Evolutionary conservation across 768 basidiomycete species (phyloP).

Genomic region (Cyathus striatus): DNA sequence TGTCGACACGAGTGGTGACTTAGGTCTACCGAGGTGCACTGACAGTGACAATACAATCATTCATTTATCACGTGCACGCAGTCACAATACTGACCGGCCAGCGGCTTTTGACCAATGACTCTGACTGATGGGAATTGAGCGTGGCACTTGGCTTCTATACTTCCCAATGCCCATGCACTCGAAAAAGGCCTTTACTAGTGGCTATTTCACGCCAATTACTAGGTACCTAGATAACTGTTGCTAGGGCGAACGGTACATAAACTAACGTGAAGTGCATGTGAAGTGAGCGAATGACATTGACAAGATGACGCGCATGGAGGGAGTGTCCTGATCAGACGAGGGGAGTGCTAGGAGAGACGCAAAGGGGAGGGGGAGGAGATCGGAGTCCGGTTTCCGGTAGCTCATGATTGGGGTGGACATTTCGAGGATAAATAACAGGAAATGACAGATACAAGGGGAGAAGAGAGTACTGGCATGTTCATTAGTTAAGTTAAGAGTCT

Average conservation of each 20-base stretch:
- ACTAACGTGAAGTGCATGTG: not conserved
- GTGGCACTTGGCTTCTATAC: too few relatives aligned
- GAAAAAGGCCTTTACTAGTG: too few relatives aligned
- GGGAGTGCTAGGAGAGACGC: conserved; percentile 25
- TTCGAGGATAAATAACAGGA: conserved; percentile 4
- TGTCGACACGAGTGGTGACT: too few relatives aligned
- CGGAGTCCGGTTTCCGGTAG: conserved; percentile 68
- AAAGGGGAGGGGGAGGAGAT: conserved; percentile 61
- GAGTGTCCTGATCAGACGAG: not conserved
- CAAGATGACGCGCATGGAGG: conserved; percentile 1
- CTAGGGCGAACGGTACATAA: not conserved
- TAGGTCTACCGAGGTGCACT: too few relatives aligned
- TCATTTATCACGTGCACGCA: too few relatives aligned
- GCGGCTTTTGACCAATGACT: too few relatives aligned
- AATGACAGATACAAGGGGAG: not conserved
- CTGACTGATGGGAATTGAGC: too few relatives aligned
- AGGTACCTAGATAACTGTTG: conserved; percentile 24
- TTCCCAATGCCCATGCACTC: too few relatives aligned
- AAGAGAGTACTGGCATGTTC: not conserved
- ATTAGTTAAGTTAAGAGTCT: not conserved
- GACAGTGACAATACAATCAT: too few relatives aligned
- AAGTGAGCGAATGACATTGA: conserved; percentile 8
- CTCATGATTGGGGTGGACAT: conserved; percentile 31
- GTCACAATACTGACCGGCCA: too few relatives aligned
- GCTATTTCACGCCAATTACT: conserved; percentile 29